These are phyloP conservation scores for Solidago caesia DNA, from an alignment of 129 eudicot species.

Conservation along the genomic window DNA sequence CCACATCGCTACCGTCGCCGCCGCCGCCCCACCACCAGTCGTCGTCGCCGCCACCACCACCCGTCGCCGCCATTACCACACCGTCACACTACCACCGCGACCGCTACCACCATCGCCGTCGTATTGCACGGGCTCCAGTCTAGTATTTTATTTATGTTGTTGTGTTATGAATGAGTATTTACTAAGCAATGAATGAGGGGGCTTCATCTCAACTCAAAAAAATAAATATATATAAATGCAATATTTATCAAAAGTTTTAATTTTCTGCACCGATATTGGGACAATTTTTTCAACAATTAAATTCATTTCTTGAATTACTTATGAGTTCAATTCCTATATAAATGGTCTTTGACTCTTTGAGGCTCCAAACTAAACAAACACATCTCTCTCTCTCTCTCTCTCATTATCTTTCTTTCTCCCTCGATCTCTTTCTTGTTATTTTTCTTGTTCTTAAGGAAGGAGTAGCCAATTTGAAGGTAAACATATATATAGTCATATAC, in stretches of 20 bases:
- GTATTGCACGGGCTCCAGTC: no score
- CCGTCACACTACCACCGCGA: no score
- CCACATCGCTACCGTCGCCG: no score
- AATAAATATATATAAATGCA: not conserved
- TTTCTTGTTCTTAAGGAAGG: not conserved
- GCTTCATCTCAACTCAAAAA: not conserved
- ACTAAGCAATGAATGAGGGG: conserved; percentile 18
- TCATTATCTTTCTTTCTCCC: conserved; percentile 13
- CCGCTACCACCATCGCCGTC: no score
- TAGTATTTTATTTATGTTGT: not conserved
- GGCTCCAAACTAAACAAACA: conserved; percentile 50
- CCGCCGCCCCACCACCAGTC: no score
- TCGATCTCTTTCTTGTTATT: conserved; percentile 5
- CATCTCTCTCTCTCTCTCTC: conserved; percentile 21
- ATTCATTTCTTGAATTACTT: not conserved
- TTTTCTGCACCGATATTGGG: not conserved
- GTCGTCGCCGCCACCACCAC: no score
- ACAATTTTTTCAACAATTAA: no score
- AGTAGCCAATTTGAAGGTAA: conserved; percentile 40
- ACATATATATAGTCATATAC: not conserved
- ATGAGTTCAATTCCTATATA: conserved; percentile 33
- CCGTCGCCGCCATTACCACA: no score
- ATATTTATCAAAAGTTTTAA: not conserved
- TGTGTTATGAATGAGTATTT: conserved; percentile 4
- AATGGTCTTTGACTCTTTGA: conserved; percentile 34